Evolutionary conservation across 2,329 filamentous ascomycete species (phyloP).

Genomic region (Mycosphaerella arachidis): DNA sequence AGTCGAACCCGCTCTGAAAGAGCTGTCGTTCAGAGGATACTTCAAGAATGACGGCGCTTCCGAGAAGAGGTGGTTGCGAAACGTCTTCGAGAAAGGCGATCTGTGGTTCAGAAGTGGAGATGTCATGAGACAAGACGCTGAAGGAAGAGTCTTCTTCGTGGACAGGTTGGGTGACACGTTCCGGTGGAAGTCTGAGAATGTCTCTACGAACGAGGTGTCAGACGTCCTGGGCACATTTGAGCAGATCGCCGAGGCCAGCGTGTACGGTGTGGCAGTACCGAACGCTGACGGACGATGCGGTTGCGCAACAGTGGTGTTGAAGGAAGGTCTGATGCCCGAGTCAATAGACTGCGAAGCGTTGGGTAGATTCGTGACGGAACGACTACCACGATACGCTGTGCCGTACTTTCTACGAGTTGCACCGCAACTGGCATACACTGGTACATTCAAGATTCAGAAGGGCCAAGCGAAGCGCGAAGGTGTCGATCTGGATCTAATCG

Average conservation of each 20-base stretch:
- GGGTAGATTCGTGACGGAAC: constrained; percentile 52
- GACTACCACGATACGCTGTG: constrained; percentile 67
- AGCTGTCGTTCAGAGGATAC: constrained; percentile 72
- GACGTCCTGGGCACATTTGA: constrained; percentile 65
- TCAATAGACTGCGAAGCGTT: constrained; percentile 53
- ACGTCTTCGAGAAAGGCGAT: constrained; percentile 71
- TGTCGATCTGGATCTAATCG: constrained; percentile 57
- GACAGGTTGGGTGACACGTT: constrained; percentile 74
- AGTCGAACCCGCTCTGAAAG: constrained; percentile 60
- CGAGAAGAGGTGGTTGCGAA: constrained; percentile 65
- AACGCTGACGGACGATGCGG: constrained; percentile 79
- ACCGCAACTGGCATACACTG: constrained; percentile 61
- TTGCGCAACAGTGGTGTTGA: constrained; percentile 64
- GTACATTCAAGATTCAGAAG: constrained; percentile 88
- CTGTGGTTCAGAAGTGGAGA: constrained; percentile 80
- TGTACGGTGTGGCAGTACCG: constrained; percentile 76
- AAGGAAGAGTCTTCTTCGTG: constrained; percentile 73
- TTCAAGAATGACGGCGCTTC: constrained; percentile 68
- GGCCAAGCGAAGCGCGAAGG: constrained; percentile 65
- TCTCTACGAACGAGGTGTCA: constrained; percentile 59
- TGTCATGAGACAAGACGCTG: constrained; percentile 62
- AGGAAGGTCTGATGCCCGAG: constrained; percentile 47
- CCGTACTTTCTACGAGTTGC: constrained; percentile 73
- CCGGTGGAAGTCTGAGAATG: constrained; percentile 64
- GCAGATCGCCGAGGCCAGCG: constrained; percentile 69